Evolutionary conservation across 352 stramenopile species (phyloP).

Genomic region (Nothophytophthora sp.): DNA sequence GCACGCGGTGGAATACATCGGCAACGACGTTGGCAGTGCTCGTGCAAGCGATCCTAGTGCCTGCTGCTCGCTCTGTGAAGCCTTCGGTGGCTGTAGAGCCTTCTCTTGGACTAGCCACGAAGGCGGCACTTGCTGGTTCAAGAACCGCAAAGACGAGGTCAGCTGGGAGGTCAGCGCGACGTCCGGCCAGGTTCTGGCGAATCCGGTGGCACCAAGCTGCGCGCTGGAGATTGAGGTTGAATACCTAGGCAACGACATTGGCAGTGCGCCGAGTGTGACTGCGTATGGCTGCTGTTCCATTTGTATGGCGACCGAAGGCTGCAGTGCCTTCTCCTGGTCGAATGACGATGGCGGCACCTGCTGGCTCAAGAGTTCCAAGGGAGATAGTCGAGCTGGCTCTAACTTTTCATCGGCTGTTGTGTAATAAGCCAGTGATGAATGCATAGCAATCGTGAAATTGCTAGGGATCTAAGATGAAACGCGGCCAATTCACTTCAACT

Average conservation of each 20-base stretch:
- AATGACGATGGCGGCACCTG: slow-evolving; percentile 47
- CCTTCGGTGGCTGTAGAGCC: slow-evolving; percentile 29
- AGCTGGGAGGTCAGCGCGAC: slow-evolving; percentile 9
- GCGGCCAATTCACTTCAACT: too few relatives aligned
- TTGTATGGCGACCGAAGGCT: slow-evolving; percentile 29
- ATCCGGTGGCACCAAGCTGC: slow-evolving; percentile 20
- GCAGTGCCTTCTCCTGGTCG: slow-evolving; percentile 49
- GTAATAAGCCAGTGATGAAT: too few relatives aligned
- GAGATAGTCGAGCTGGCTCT: slow-evolving; percentile 12
- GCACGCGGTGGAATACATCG: slow-evolving; percentile 21
- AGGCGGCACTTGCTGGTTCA: slow-evolving; percentile 58
- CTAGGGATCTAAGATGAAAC: too few relatives aligned
- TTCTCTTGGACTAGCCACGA: slow-evolving; percentile 55
- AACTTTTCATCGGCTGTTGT: slow-evolving; percentile 20
- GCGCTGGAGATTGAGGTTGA: slow-evolving; percentile 27
- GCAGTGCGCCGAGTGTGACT: slow-evolving; percentile 11
- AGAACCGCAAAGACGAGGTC: slow-evolving; percentile 32
- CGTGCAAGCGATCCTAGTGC: slow-evolving; percentile 4
- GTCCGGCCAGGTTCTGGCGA: slow-evolving; percentile 21
- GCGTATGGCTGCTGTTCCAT: slow-evolving; percentile 29
- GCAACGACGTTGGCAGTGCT: slow-evolving; percentile 30
- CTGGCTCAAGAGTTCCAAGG: slow-evolving; percentile 60
- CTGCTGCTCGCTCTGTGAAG: slow-evolving; percentile 28
- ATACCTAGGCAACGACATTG: slow-evolving; percentile 22
- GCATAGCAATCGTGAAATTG: too few relatives aligned